Conservation (phyloP, 1,284 basidiomycete species). For the Tilletia caries region DNA sequence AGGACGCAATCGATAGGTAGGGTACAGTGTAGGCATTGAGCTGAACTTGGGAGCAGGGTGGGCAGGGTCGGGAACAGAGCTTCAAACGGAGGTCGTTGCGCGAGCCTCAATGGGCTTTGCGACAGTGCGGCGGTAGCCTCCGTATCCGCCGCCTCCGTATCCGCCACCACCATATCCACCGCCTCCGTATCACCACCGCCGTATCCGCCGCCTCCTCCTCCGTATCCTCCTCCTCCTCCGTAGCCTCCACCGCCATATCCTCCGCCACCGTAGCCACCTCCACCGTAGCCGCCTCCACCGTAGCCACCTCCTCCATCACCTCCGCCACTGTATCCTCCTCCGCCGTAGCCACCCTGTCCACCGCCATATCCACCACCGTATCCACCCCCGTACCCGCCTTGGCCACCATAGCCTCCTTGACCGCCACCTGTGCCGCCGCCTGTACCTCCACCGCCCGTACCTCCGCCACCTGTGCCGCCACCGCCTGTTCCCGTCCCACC, state of each 20-base stretch:
- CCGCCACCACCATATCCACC: background rate
- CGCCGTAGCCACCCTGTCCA: background rate
- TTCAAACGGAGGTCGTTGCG: no score
- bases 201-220: background rate
- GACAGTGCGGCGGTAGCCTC: no score
- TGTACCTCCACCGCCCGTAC: background rate
- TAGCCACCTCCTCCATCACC: background rate
- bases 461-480: background rate
- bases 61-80: no score
- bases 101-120: no score
- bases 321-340: background rate
- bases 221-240: background rate
- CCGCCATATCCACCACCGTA: background rate
- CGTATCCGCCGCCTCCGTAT: background rate
- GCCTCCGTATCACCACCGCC: background rate
- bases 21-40: no score
- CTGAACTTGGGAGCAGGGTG: no score
- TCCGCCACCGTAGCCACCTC: constrained; percentile 1
- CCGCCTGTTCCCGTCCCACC: background rate
- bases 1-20: no score
- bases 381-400: background rate
- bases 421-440: background rate
- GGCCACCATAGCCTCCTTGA: background rate
- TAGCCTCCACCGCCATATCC: background rate
- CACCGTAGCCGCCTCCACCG: background rate